Conservation (phyloP, 257 asterid genomes). For the Orobanche coerulescens region DNA sequence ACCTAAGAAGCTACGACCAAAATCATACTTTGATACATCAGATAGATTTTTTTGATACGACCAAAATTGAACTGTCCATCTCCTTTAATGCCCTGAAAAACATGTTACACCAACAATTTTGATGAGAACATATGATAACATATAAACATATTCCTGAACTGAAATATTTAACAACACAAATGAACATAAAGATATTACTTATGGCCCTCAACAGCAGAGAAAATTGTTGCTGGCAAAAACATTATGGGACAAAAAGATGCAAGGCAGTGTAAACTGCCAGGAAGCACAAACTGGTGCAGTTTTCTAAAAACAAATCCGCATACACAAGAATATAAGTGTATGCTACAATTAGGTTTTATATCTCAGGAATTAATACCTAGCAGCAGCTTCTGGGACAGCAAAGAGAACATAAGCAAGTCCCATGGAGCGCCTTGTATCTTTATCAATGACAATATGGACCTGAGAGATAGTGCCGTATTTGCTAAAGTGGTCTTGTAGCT, state of each 20-base stretch:
- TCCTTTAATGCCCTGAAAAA: slow-evolving; percentile 65
- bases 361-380: slow-evolving; percentile 45
- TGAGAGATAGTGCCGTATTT: slow-evolving; percentile 57
- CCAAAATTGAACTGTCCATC: slow-evolving; percentile 76
- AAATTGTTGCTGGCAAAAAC: not conserved
- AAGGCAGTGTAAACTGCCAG: not conserved
- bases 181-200: not conserved
- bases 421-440: slow-evolving; percentile 79
- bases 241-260: not conserved
- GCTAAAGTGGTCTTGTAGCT: slow-evolving; percentile 61
- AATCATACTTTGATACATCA: slow-evolving; percentile 43
- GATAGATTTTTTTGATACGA: slow-evolving; percentile 44
- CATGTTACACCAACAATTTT: slow-evolving; percentile 1
- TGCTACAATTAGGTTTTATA: slow-evolving; percentile 1
- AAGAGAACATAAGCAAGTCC: slow-evolving; percentile 77
- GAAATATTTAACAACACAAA: not conserved
- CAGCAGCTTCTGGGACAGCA: slow-evolving; percentile 78
- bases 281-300: not conserved
- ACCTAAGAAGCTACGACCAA: slow-evolving; percentile 5
- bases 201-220: not conserved
- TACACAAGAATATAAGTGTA: not conserved
- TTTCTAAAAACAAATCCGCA: slow-evolving; percentile 5
- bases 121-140: not conserved
- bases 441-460: slow-evolving; percentile 86
- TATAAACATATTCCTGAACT: not conserved